These are phyloP conservation scores for Aspergillus fischeri DNA, from an alignment of 2,329 filamentous ascomycete species.

Conservation along the genomic window DNA sequence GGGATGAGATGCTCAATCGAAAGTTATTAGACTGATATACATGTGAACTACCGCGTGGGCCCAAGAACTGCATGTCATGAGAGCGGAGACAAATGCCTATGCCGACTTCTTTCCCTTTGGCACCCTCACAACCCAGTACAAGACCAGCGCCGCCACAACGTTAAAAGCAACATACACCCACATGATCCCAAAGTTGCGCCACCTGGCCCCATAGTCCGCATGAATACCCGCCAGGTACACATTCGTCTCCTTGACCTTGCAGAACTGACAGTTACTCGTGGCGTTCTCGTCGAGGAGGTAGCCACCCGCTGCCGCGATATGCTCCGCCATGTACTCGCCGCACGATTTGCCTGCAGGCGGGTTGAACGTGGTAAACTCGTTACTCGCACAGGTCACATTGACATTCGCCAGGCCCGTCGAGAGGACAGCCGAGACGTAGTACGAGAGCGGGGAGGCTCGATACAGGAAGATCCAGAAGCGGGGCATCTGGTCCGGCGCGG, in stretches of 20 bases:
- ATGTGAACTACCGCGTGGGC: no score
- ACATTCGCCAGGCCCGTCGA: slow-evolving; percentile 35
- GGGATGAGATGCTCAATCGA: no score
- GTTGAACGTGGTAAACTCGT: slow-evolving; percentile 30
- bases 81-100: no score
- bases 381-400: slow-evolving; percentile 22
- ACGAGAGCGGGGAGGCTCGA: slow-evolving; percentile 63
- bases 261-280: slow-evolving; percentile 49
- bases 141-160: slow-evolving; percentile 52
- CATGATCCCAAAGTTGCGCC: slow-evolving; percentile 68
- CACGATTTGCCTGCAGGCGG: slow-evolving; percentile 62
- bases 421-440: slow-evolving; percentile 47
- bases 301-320: slow-evolving; percentile 36
- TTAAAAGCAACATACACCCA: slow-evolving; percentile 66
- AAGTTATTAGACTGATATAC: no score
- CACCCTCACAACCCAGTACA: slow-evolving; percentile 63
- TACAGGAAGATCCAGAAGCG: slow-evolving; percentile 80
- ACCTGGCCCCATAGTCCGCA: slow-evolving; percentile 48
- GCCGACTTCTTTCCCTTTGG: slow-evolving; percentile 31
- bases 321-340: slow-evolving; percentile 43
- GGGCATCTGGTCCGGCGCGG: slow-evolving; percentile 55
- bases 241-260: slow-evolving; percentile 44
- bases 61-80: no score
- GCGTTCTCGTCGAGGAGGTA: slow-evolving; percentile 41
- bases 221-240: slow-evolving; percentile 42